Conservation (phyloP, 805 yeast species). For the Yarrowia deformans region DNA sequence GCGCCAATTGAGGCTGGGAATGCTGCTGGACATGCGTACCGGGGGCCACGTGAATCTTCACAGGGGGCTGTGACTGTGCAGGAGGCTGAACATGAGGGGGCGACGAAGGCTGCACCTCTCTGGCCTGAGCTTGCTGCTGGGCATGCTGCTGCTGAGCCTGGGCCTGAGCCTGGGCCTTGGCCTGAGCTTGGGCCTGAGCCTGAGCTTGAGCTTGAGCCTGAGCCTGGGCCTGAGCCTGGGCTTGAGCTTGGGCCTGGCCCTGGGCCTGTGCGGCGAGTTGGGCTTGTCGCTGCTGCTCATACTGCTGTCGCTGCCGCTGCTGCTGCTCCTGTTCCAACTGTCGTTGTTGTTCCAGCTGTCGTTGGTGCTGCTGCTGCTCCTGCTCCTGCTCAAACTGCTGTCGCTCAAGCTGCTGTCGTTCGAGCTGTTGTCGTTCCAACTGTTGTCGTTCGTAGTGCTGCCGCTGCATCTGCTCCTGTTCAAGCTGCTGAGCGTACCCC, state of each 20-base stretch:
- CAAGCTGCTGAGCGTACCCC: constrained; percentile 42
- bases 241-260: constrained; percentile 15
- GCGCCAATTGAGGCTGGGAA: constrained; percentile 36
- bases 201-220: constrained; percentile 42
- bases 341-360: constrained; percentile 19
- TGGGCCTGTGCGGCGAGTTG: constrained; percentile 31
- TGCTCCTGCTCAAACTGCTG: constrained; percentile 26
- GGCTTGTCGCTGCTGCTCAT: constrained; percentile 21
- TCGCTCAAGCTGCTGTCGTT: constrained; percentile 21
- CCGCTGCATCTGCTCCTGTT: not conserved
- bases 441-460: constrained; percentile 14
- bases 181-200: constrained; percentile 42
- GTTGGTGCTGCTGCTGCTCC: constrained; percentile 21
- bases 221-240: constrained; percentile 40
- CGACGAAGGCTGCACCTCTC: constrained; percentile 40
- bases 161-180: constrained; percentile 42
- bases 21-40: constrained; percentile 40
- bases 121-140: constrained; percentile 41
- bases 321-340: constrained; percentile 20
- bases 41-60: constrained; percentile 41
- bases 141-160: constrained; percentile 41
- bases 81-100: constrained; percentile 39
- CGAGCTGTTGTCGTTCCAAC: constrained; percentile 15
- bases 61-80: constrained; percentile 42
- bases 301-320: constrained; percentile 15